Evolutionary conservation across 768 basidiomycete genomes (phyloP), one percentile per base, ranked within the genome.

Genomic region (Amanita exitialis): DNA sequence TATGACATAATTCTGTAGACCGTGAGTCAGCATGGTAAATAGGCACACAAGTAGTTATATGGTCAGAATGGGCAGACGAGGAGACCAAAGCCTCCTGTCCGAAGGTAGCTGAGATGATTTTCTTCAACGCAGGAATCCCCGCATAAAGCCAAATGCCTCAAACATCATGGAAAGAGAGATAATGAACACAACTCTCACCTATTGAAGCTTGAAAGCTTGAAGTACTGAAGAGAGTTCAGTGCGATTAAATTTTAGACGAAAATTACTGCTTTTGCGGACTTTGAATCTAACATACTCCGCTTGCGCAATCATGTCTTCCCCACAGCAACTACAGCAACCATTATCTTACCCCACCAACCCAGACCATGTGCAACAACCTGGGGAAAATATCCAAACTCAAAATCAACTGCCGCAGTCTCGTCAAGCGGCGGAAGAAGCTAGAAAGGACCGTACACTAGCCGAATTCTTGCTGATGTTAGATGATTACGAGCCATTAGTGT

Each of bases 401-500:
- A 21, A 60, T 4, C 66, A 62, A 61, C 39, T 70, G 62, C 34
- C 55, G 3, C 55, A 80, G 56, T 72, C 83, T 2, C 78, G 85
- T 38, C 83, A 86, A 57, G 80, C 79, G 5, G 78, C 84, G 15
- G 88, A 90, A 59, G 85, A 86, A 55, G 89, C 88, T 0, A 73
- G 88, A 58, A 91, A 91, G 61, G 94, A 97, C 68, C 76, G 86
- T 45, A 94, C 90, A 1, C 65, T 98, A 44, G 90, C 90, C 4
- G 92, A 97, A 62, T 94, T 98, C 59, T 76, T 98, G 72, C 73
- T 94, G 35, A 91, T 95, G 90, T 73, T 98, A 28, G 95, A 98
- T 59, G 93, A 95, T 44, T 97, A 96, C 62, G 90, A 97, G 61
- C 95, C 95, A 39, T 66, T 98, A 64, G 95, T 95, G 60, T 52